Evolutionary conservation across 805 yeast species (phyloP).

Genomic region (Lachancea cidri): DNA sequence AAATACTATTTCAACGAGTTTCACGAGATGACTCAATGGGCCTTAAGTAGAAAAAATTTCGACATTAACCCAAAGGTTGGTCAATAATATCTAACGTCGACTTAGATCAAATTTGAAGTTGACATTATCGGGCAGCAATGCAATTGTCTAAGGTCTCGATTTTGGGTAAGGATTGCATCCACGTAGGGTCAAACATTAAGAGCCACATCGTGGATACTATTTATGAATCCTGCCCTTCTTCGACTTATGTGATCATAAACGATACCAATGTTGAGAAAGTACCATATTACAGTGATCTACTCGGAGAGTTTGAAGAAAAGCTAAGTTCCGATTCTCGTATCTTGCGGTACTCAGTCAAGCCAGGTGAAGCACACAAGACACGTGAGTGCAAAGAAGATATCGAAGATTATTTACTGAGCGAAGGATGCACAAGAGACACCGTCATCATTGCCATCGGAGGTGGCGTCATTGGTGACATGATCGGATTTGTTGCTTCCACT

Average conservation of each 20-base stretch:
- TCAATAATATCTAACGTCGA: neutral
- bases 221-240: constrained; percentile 58
- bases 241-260: constrained; percentile 88
- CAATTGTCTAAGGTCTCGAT: constrained; percentile 55
- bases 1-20: too few relatives aligned
- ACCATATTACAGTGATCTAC: constrained; percentile 51
- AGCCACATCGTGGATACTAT: constrained; percentile 68
- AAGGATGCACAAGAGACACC: constrained; percentile 95
- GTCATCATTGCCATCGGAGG: constrained; percentile 94
- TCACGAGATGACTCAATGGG: constrained; percentile 1
- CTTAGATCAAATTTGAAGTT: neutral
- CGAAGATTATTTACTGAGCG: constrained; percentile 75
- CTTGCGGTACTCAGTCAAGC: constrained; percentile 69
- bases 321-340: constrained; percentile 57
- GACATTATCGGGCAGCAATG: neutral
- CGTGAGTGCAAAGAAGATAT: constrained; percentile 87
- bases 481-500: constrained; percentile 98
- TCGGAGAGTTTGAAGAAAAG: constrained; percentile 37
- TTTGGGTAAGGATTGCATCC: constrained; percentile 78
- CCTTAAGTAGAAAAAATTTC: neutral
- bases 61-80: neutral
- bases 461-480: constrained; percentile 98
- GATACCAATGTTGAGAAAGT: constrained; percentile 73
- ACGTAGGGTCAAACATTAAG: constrained; percentile 81
- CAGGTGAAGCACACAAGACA: constrained; percentile 89